Evolutionary conservation across 192 early-diverging fungal genomes (phyloP), one percentile per base, ranked within the genome.

Genomic region (Jimgerdemannia lactiflua): DNA sequence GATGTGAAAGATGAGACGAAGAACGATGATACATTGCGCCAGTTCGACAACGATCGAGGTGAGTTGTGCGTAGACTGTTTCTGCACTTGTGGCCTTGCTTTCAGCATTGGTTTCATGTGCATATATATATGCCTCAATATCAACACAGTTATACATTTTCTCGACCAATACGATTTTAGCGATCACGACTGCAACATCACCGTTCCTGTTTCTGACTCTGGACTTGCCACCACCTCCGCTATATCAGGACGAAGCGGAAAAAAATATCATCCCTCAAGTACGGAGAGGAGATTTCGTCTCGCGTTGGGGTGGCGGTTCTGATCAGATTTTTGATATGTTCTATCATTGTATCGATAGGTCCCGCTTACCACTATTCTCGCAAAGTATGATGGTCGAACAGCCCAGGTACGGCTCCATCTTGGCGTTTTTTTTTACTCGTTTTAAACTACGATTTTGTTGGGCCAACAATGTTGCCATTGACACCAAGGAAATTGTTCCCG

Each of bases 211-310:
- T 49, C 83, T 99, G 67, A 90, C 93, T 4, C 77, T 99, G 75
- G 96, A 99, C 70, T 81, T 97, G 18, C 98, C 98, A 39, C 93
- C 94, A 18, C 88, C 92, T 10, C 98, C 97, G 3, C 80, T 99
- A 19, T 99, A 96, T 78, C 91, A 92, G 43, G 95, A 95, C 74
- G 95, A 96, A 64, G 75, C 87, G 8, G 91, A 95, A 71, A 87
- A 90, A 59, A 93, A 92, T 74, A 95, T 96, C 73, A 96, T 99
- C 77, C 98, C 98, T 9, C 98, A 99, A 74, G 89, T 88, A 86
- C 29, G 39, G 8, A 39, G 44, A 3, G 1, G 6, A 42, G 6
- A 7, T 69, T 74, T 20, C 4, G 17, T 42, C 64, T 65, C 11
- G 29, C 18, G 65, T 71, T n/a, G 39, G 20, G 6, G 63, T 40